Evolutionary conservation across 2,329 filamentous ascomycete species (phyloP).

Genomic region (Pochonia chlamydosporia): DNA sequence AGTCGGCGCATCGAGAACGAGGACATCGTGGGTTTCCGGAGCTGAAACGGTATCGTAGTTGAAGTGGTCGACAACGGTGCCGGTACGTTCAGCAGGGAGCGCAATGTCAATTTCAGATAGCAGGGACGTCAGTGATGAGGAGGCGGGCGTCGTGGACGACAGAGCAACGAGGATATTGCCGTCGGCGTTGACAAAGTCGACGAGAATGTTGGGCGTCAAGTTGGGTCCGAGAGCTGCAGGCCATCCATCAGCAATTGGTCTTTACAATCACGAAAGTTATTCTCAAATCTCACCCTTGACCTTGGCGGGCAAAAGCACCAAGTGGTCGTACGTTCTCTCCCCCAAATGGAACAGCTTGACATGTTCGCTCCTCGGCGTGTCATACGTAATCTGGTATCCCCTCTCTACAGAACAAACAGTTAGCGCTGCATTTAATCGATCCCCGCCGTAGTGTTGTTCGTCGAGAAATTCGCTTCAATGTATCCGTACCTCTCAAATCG

Average conservation of each 20-base stretch:
- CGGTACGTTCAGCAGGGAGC: slow-evolving; percentile 78
- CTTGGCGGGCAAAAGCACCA: slow-evolving; percentile 82
- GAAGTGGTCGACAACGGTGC: slow-evolving; percentile 91
- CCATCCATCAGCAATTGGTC: not conserved
- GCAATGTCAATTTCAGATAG: slow-evolving; percentile 85
- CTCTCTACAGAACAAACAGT: slow-evolving; percentile 50
- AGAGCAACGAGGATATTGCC: slow-evolving; percentile 89
- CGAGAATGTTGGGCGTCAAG: slow-evolving; percentile 76
- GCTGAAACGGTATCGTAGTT: slow-evolving; percentile 77
- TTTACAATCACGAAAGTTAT: not conserved
- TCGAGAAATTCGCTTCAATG: not conserved
- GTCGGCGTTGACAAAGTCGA: slow-evolving; percentile 86
- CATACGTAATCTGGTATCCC: slow-evolving; percentile 74
- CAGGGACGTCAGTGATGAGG: slow-evolving; percentile 68
- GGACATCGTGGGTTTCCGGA: slow-evolving; percentile 78
- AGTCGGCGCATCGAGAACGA: slow-evolving; percentile 67
- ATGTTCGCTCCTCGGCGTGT: slow-evolving; percentile 74
- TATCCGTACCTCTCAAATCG: slow-evolving; percentile 59
- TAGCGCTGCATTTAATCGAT: slow-evolving; percentile 14
- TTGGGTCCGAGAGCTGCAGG: slow-evolving; percentile 84
- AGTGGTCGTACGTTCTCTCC: slow-evolving; percentile 84
- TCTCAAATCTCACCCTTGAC: slow-evolving; percentile 66
- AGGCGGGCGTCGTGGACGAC: slow-evolving; percentile 63
- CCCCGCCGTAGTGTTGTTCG: too few species aligned
- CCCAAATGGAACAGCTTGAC: slow-evolving; percentile 79